A percentile compares a stretch with the other conserved stretches of the same genome.
Evolutionary conservation across 2,329 filamentous ascomycete species (phyloP).

Genomic region (Hansfordia pulvinata): DNA sequence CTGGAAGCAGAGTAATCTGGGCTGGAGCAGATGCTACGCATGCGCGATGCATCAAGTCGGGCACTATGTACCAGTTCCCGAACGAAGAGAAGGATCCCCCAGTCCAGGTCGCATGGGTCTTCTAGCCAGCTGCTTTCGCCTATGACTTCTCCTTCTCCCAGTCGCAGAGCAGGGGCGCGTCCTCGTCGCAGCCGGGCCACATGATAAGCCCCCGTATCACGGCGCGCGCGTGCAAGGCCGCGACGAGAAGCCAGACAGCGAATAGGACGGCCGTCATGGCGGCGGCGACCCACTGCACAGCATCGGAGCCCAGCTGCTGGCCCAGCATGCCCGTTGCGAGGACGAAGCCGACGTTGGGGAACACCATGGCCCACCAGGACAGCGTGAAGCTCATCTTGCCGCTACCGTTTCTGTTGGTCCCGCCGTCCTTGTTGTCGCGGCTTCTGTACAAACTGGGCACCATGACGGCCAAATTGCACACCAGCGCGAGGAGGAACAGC

Average conservation of each 20-base stretch:
- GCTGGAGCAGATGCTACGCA: too few species aligned
- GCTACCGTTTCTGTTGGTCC: too few species aligned
- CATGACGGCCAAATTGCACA: slow-evolving; percentile 3
- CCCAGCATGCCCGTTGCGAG: slow-evolving; percentile 8
- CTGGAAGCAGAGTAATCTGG: too few species aligned
- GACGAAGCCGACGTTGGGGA: slow-evolving; percentile 9
- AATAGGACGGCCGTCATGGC: slow-evolving; percentile 7
- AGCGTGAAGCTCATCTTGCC: slow-evolving; percentile 8
- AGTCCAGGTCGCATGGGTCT: too few species aligned
- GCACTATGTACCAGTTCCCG: too few species aligned
- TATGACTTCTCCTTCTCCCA: too few species aligned
- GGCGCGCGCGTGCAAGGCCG: slow-evolving; percentile 13
- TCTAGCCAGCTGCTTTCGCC: too few species aligned
- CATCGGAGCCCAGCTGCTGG: slow-evolving; percentile 4
- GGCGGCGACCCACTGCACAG: slow-evolving; percentile 7
- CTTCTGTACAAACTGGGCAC: too few species aligned
- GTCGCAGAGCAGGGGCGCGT: too few species aligned
- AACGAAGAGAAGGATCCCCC: too few species aligned
- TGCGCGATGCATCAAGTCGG: too few species aligned
- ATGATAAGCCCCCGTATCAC: slow-evolving; percentile 15
- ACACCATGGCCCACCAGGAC: slow-evolving; percentile 9
- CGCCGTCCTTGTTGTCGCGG: too few species aligned
- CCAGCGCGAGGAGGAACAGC: slow-evolving; percentile 6
- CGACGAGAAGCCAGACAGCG: slow-evolving; percentile 13
- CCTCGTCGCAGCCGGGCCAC: slow-evolving; percentile 20